These are phyloP conservation scores for Prosopis cineraria DNA, from an alignment of 306 rosid genomes.

Conservation along the genomic window DNA sequence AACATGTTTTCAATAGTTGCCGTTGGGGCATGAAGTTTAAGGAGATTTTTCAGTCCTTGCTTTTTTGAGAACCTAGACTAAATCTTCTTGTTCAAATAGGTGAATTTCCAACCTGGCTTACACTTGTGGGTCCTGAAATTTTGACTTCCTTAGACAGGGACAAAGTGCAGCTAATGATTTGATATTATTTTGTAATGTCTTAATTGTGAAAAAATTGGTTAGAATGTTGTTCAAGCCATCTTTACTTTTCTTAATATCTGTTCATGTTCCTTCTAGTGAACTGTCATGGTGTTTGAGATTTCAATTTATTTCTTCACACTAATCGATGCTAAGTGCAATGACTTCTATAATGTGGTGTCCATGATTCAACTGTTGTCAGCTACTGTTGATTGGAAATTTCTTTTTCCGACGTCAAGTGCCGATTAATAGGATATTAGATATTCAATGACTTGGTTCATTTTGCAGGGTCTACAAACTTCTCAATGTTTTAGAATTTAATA, in stretches of 20 bases:
- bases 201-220: background rate
- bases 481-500: conserved; percentile 11
- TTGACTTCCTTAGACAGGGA: background rate
- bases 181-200: background rate
- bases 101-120: background rate
- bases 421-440: background rate
- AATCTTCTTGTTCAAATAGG: background rate
- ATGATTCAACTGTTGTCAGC: background rate
- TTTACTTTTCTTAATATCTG: background rate
- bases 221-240: background rate
- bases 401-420: background rate
- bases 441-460: background rate
- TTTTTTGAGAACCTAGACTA: background rate
- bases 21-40: background rate
- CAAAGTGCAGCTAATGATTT: background rate
- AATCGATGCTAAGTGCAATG: background rate
- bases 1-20: background rate
- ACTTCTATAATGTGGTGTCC: background rate
- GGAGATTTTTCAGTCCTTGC: background rate
- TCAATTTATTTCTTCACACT: background rate
- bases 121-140: background rate
- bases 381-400: background rate
- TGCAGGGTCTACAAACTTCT: conserved; percentile 16
- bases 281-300: background rate
- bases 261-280: background rate